phyloP scores from a whole-genome alignment of 1,139 yeast genomes.

The Geotrichum macrosporum region DNA sequence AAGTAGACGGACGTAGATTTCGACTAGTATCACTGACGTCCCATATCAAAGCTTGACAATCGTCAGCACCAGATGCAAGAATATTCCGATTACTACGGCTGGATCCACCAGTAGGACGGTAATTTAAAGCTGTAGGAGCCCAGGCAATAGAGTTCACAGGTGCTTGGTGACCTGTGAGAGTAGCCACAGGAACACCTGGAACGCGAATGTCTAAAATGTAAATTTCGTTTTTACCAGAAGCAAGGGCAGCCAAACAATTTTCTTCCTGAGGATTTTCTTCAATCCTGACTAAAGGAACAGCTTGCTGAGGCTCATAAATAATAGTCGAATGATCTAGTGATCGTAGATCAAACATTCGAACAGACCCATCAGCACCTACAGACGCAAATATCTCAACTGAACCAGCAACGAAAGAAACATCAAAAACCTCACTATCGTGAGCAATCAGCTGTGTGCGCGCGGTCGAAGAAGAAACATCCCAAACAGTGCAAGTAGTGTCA shows the following conservation, averaged over 20 bases:
- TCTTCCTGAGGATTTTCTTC: slow-evolving; percentile 75
- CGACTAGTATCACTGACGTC: slow-evolving; percentile 46
- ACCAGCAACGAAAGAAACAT: slow-evolving; percentile 75
- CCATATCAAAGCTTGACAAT: slow-evolving; percentile 86
- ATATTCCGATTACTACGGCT: slow-evolving; percentile 40
- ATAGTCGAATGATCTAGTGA: slow-evolving; percentile 91
- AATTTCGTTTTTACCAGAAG: slow-evolving; percentile 62
- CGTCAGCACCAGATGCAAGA: slow-evolving; percentile 78
- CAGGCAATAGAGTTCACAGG: slow-evolving; percentile 71
- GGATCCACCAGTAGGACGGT: slow-evolving; percentile 20
- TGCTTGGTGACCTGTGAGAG: slow-evolving; percentile 62
- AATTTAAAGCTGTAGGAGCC: slow-evolving; percentile 58
- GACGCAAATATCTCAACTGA: slow-evolving; percentile 81
- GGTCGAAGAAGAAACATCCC: slow-evolving; percentile 76
- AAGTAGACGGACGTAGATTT: slow-evolving; percentile 21
- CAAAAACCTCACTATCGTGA: slow-evolving; percentile 92
- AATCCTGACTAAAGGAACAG: slow-evolving; percentile 65
- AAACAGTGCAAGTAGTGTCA: slow-evolving; percentile 94
- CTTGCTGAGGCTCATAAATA: slow-evolving; percentile 66
- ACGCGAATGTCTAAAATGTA: slow-evolving; percentile 77
- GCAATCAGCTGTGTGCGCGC: slow-evolving; percentile 94
- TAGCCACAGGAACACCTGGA: slow-evolving; percentile 76
- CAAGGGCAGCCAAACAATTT: slow-evolving; percentile 79
- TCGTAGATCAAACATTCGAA: slow-evolving; percentile 84
- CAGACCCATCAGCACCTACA: slow-evolving; percentile 94